Percentiles rank a stretch among this genome's conserved stretches.
phyloP scores from a whole-genome alignment of 2,329 filamentous ascomycete genomes.

The Penicillium sp. region DNA sequence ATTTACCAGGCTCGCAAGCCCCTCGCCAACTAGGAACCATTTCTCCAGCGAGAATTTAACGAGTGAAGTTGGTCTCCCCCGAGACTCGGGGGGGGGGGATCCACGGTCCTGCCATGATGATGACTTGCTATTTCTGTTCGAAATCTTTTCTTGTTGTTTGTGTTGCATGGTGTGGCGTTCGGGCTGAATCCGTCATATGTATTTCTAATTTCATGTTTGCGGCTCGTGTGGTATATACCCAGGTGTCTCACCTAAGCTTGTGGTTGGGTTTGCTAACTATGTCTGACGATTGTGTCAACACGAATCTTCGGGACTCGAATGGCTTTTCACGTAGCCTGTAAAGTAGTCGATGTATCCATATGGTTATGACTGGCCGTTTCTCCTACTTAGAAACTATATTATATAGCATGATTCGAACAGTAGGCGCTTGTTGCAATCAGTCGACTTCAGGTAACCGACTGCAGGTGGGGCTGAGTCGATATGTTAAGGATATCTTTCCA shows the following conservation, averaged over 20 bases:
- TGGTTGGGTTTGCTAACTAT: conserved; percentile 20
- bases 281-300: conserved; percentile 5
- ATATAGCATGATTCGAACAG: too few relatives aligned
- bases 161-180: conserved; percentile 16
- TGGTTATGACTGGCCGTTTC: neutral
- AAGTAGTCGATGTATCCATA: neutral
- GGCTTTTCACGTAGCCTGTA: neutral
- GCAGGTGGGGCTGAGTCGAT: too few relatives aligned
- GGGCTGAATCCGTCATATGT: neutral
- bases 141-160: conserved; percentile 2
- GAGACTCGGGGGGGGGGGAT: neutral
- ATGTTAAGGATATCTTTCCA: too few relatives aligned
- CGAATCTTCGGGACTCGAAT: neutral
- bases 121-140: conserved; percentile 13
- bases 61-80: neutral
- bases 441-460: too few relatives aligned
- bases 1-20: conserved; percentile 50
- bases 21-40: conserved; percentile 14
- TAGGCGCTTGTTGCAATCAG: too few relatives aligned
- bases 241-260: conserved; percentile 18
- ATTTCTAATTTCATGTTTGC: conserved; percentile 10
- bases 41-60: neutral
- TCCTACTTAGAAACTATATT: too few relatives aligned
- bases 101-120: conserved; percentile 6
- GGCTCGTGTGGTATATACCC: conserved; percentile 25